Evolutionary conservation across 768 basidiomycete species (phyloP).

Genomic region (Kwoniella dendrophila): DNA sequence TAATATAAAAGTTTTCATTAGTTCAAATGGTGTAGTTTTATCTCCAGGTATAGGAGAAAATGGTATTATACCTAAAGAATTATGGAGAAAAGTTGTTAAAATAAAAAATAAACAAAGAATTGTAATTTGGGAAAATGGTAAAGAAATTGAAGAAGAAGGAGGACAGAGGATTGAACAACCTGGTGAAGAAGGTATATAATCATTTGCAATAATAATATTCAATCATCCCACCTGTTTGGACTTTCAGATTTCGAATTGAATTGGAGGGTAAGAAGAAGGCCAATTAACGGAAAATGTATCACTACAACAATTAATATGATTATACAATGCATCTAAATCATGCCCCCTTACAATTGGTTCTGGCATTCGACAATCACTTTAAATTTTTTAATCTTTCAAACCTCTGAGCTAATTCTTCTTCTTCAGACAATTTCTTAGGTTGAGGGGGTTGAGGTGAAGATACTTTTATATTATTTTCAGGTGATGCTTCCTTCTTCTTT

Average conservation of each 20-base stretch:
- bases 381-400: slow-evolving; percentile 87
- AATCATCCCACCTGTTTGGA: too few relatives aligned
- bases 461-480: slow-evolving; percentile 18
- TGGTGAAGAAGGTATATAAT: slow-evolving; percentile 11
- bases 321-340: slow-evolving; percentile 1
- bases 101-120: slow-evolving; percentile 21
- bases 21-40: slow-evolving; percentile 84
- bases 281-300: too few relatives aligned
- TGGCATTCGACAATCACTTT: slow-evolving; percentile 56
- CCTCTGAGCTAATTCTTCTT: slow-evolving; percentile 69
- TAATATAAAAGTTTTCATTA: slow-evolving; percentile 66
- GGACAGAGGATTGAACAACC: slow-evolving; percentile 9
- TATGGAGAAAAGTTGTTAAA: slow-evolving; percentile 71
- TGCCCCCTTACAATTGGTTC: not conserved
- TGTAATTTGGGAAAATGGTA: slow-evolving; percentile 38
- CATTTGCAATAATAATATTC: too few relatives aligned
- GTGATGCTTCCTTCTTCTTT: slow-evolving; percentile 25
- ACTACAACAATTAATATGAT: not conserved
- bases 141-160: slow-evolving; percentile 21
- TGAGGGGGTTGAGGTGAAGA: slow-evolving; percentile 18
- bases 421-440: slow-evolving; percentile 35
- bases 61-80: slow-evolving; percentile 66
- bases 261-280: too few relatives aligned
- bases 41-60: slow-evolving; percentile 72
- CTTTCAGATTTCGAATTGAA: too few relatives aligned